Evolutionary conservation across 352 stramenopile genomes (phyloP).

Genomic region (Pythium sp.): DNA sequence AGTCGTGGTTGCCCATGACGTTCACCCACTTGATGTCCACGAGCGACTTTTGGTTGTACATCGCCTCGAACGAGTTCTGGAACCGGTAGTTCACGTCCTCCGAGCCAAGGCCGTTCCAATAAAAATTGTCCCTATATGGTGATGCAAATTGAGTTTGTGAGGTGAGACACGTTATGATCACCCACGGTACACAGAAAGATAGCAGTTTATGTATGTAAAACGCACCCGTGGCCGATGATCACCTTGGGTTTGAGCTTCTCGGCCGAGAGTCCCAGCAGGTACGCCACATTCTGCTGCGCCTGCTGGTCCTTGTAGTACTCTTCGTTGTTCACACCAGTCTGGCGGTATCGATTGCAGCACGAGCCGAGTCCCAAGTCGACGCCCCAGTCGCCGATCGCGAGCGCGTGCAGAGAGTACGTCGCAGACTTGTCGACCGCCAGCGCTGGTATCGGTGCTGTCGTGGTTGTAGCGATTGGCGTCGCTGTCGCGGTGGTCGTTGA

Average conservation of each 20-base stretch:
- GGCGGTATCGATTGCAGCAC: constrained; percentile 70
- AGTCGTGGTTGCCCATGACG: constrained; percentile 69
- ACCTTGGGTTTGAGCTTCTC: constrained; percentile 57
- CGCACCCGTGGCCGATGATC: constrained; percentile 55
- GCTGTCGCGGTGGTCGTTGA: constrained; percentile 1
- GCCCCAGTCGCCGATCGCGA: constrained; percentile 73
- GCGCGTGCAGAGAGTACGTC: constrained; percentile 59
- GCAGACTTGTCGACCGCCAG: constrained; percentile 30
- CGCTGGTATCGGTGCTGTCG: constrained; percentile 17
- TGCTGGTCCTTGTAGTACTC: constrained; percentile 78
- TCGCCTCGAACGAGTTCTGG: constrained; percentile 57
- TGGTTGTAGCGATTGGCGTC: constrained; percentile 12
- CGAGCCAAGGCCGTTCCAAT: constrained; percentile 70
- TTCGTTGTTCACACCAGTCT: constrained; percentile 46
- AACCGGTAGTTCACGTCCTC: constrained; percentile 68
- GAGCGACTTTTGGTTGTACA: constrained; percentile 52
- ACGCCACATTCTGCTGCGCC: constrained; percentile 59
- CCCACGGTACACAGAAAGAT: too few relatives aligned
- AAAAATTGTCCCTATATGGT: constrained; percentile 50
- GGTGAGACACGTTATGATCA: too few relatives aligned
- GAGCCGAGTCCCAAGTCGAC: constrained; percentile 58
- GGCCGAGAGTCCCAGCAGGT: constrained; percentile 60
- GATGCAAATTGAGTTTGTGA: not conserved
- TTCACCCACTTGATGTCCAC: constrained; percentile 68
- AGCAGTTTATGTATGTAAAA: not conserved